Conservation (phyloP, 495 filamentous ascomycete species). For the Aspergillus campestris region DNA sequence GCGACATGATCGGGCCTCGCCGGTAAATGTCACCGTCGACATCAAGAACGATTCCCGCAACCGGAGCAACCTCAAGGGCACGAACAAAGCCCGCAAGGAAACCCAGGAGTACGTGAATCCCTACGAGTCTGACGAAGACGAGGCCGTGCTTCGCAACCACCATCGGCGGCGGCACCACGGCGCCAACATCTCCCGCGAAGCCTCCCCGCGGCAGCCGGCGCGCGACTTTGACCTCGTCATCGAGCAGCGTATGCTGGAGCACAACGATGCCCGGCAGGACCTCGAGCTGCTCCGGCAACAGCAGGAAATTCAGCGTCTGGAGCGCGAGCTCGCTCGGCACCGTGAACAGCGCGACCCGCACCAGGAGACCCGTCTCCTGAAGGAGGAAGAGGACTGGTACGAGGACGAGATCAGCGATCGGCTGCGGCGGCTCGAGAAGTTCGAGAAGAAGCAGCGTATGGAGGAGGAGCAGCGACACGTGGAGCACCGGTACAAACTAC, state of each 20-base stretch:
- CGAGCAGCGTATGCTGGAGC: constrained; percentile 29
- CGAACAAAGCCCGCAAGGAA: constrained; percentile 12
- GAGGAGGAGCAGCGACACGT: constrained; percentile 25
- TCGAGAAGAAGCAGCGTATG: constrained; percentile 24
- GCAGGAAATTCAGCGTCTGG: constrained; percentile 37
- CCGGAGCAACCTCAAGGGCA: constrained; percentile 7
- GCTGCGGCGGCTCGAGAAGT: constrained; percentile 23
- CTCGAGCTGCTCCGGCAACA: constrained; percentile 33
- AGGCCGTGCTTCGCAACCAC: constrained; percentile 13
- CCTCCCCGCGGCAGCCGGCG: constrained; percentile 8
- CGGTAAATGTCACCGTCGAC: constrained; percentile 22
- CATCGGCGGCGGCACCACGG: constrained; percentile 14
- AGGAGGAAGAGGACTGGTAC: constrained; percentile 28
- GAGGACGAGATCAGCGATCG: constrained; percentile 31
- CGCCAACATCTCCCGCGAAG: constrained; percentile 9
- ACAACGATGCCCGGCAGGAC: constrained; percentile 31
- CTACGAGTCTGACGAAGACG: constrained; percentile 23
- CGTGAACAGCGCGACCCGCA: constrained; percentile 17
- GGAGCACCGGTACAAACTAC: constrained; percentile 21
- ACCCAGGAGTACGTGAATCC: constrained; percentile 9
- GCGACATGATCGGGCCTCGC: constrained; percentile 13
- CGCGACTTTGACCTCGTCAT: constrained; percentile 33
- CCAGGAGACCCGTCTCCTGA: constrained; percentile 17
- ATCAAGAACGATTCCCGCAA: constrained; percentile 24
- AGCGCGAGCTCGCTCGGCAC: constrained; percentile 33